Evolutionary conservation across 1,139 yeast genomes (phyloP).

Genomic region (Saccharomyces hybrid): DNA sequence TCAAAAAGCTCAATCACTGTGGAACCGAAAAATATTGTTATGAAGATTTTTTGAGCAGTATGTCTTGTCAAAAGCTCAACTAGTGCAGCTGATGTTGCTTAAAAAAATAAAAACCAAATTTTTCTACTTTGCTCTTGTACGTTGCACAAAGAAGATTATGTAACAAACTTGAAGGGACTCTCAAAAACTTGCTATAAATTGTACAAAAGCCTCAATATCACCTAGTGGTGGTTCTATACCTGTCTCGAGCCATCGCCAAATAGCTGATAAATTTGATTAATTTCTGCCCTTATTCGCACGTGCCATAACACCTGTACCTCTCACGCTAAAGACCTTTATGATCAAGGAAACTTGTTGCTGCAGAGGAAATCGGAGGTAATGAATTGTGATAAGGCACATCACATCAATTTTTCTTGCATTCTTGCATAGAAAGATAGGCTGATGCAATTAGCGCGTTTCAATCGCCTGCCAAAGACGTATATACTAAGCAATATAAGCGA

Average conservation of each 20-base stretch:
- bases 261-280: not conserved
- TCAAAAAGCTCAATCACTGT: not conserved
- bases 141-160: not conserved
- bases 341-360: not conserved
- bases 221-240: not conserved
- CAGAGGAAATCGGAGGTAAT: not conserved
- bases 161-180: not conserved
- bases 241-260: not conserved
- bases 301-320: not conserved
- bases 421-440: not conserved
- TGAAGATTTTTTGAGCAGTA: not conserved
- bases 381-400: not conserved
- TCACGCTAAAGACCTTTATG: not conserved
- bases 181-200: not conserved
- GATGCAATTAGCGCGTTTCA: not conserved
- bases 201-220: not conserved
- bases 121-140: not conserved
- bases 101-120: not conserved
- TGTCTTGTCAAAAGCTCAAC: not conserved
- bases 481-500: not conserved
- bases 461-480: not conserved
- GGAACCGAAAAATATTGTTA: not conserved
- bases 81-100: not conserved
- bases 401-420: not conserved
- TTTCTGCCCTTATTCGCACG: slow-evolving; percentile 1